phyloP scores from a whole-genome alignment of 2,329 filamentous ascomycete species.

The Metarhizium humberi region DNA sequence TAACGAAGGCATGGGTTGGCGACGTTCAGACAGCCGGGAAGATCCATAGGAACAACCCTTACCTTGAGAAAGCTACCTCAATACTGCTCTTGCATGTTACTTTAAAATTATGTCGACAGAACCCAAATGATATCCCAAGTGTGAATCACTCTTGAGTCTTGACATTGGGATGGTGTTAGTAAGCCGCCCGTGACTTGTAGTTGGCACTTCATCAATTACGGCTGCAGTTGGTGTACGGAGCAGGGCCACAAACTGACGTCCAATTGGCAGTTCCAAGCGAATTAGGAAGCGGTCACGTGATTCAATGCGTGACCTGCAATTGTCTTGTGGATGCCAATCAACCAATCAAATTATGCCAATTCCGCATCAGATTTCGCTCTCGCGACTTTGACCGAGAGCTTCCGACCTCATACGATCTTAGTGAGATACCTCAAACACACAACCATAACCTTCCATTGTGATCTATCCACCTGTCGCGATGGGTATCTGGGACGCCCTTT shows the following conservation, averaged over 20 bases:
- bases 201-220: no score
- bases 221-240: no score
- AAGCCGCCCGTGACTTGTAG: no score
- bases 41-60: background rate
- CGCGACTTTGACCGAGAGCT: constrained; percentile 31
- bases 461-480: constrained; percentile 37
- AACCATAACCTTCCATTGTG: constrained; percentile 31
- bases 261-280: no score
- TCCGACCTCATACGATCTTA: constrained; percentile 26
- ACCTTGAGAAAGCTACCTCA: background rate
- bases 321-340: constrained; percentile 6
- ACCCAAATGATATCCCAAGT: no score
- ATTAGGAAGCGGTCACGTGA: constrained; percentile 12
- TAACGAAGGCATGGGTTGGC: background rate
- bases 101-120: no score
- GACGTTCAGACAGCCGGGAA: background rate
- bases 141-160: no score
- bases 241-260: no score
- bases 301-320: constrained; percentile 3
- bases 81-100: no score
- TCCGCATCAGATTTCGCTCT: constrained; percentile 35
- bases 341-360: constrained; percentile 42
- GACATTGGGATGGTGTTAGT: no score
- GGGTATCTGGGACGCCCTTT: constrained; percentile 58
- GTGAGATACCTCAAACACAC: constrained; percentile 25